phyloP scores from a whole-genome alignment of 2,329 filamentous ascomycete genomes.

The Hypoxylon sp. region DNA sequence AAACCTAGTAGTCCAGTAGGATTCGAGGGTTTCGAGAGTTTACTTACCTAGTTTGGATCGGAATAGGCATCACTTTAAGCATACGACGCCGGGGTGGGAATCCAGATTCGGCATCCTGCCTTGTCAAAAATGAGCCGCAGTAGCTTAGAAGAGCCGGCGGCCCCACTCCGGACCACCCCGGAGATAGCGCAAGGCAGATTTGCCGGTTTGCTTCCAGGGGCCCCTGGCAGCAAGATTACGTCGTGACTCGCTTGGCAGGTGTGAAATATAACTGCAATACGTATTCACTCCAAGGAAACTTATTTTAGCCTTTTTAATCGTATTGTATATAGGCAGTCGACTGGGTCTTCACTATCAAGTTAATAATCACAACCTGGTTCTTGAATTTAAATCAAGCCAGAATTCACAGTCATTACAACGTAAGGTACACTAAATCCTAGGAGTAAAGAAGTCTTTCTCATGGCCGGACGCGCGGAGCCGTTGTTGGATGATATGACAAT shows the following conservation, averaged over 20 bases:
- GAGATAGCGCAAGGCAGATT: slow-evolving; percentile 22
- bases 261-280: neutral
- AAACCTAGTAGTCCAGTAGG: slow-evolving; percentile 24
- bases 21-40: slow-evolving; percentile 25
- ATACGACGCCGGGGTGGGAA: slow-evolving; percentile 17
- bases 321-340: neutral
- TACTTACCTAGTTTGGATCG: slow-evolving; percentile 20
- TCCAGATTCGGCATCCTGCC: slow-evolving; percentile 18
- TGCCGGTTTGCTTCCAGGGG: neutral
- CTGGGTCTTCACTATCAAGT: neutral
- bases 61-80: slow-evolving; percentile 30
- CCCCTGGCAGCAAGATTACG: neutral
- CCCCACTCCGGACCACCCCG: slow-evolving; percentile 12
- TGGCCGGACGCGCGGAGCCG: neutral
- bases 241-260: neutral
- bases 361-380: neutral
- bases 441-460: neutral
- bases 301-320: neutral
- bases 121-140: slow-evolving; percentile 22
- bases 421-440: neutral
- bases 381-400: neutral
- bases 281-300: neutral
- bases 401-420: neutral
- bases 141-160: slow-evolving; percentile 19
- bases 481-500: neutral